Evolutionary conservation across 495 filamentous ascomycete genomes (phyloP), one percentile per base, ranked within the genome.

Genomic region (Aspergillus steynii): DNA sequence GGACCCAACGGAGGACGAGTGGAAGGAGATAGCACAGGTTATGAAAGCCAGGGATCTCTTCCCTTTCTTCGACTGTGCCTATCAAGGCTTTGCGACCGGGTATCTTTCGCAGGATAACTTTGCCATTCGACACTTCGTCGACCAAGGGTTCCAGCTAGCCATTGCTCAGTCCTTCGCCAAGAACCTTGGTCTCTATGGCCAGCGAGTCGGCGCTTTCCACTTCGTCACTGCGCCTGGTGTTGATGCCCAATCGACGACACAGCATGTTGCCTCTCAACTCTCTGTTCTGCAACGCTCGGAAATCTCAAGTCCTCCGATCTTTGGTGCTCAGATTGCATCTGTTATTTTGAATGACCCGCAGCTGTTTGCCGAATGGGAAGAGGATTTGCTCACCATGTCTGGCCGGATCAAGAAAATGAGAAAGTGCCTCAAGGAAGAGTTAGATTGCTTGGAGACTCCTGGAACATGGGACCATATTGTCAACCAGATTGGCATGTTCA

Each of bases 401-500:
- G 94, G 95, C 27, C 86, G 95, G 46, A 98, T 99, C 70, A 91
- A 87, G 58, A 84, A 86, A 66, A 98, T 97, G 95, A 85, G 95
- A 51, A 84, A 83, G 65, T 85, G 84, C 14, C 71, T 99, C 63
- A 80, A 90, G 14, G 73, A 74, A 56, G 90, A 92, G 67, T 80
- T 99, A 2, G 92, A 96, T 76, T 84, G 87, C 64, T 73, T 70
- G 46, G 87, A 84, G 2, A 97, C 95, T 1, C 93, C 93, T 0
- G 96, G 95, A 2, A 87, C 83, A 9, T 99, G 95, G 95, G 89
- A 92, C 59, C 95, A 99, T 75, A 96, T 99, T 71, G 96, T 93
- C 8, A 89, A 95, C 62, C 95, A 99, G 83, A 99, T 99, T 73
- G 95, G 95, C 67, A 99, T 99, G 95, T 99, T 99, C 78, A 93